Conservation (phyloP, 1,139 yeast species). For the Blastobotrys buckinghamii region DNA sequence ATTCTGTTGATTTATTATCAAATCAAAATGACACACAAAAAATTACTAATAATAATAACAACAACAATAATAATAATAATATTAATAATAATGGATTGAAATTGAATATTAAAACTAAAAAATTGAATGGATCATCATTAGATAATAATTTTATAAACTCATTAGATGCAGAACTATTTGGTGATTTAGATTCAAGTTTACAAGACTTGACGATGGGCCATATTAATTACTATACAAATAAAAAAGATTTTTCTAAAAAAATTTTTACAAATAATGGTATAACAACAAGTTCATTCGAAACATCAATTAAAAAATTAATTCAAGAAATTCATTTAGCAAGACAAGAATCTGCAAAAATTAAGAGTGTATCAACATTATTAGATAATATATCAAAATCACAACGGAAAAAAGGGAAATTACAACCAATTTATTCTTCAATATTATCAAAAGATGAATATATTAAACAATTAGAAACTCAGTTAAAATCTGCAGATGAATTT, state of each 20-base stretch:
- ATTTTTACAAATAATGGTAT: slow-evolving; percentile 58
- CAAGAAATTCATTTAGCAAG: slow-evolving; percentile 44
- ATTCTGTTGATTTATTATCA: slow-evolving; percentile 45
- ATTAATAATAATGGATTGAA: background rate
- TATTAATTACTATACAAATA: slow-evolving; percentile 46
- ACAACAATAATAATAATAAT: slow-evolving; percentile 1
- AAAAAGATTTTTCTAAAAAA: background rate
- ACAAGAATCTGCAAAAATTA: slow-evolving; percentile 40
- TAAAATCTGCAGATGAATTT: background rate
- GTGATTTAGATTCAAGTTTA: slow-evolving; percentile 59
- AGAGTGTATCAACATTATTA: slow-evolving; percentile 38
- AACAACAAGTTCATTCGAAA: slow-evolving; percentile 49
- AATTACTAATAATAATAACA: background rate
- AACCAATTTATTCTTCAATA: slow-evolving; percentile 20
- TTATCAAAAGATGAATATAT: slow-evolving; percentile 22
- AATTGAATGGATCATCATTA: background rate
- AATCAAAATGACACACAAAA: background rate
- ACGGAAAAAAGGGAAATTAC: slow-evolving; percentile 17
- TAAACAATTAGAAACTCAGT: slow-evolving; percentile 19
- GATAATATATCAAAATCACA: slow-evolving; percentile 27
- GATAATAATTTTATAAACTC: slow-evolving; percentile 24
- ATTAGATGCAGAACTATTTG: slow-evolving; percentile 73
- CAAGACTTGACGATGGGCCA: slow-evolving; percentile 58
- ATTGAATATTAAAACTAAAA: background rate
- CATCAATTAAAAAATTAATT: slow-evolving; percentile 41